Percentiles rank a stretch among this genome's conserved stretches.
Evolutionary conservation across 495 filamentous ascomycete species (phyloP).

Genomic region (Penicillium malachiteum): DNA sequence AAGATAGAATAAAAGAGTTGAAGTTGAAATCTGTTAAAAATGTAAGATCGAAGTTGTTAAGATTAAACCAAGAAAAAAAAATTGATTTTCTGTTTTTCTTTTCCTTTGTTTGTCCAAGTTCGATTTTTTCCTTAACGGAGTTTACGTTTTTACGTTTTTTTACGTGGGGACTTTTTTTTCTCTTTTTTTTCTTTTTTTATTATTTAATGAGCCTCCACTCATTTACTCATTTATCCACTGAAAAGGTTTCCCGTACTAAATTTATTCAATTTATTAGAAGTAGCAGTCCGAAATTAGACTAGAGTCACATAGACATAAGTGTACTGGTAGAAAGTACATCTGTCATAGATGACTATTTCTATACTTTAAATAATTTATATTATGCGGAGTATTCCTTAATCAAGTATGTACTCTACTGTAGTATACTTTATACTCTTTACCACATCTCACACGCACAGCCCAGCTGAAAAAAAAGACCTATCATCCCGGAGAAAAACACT

Average conservation of each 20-base stretch:
- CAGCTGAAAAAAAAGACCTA: conserved; percentile 9
- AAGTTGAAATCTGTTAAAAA: too few relatives aligned
- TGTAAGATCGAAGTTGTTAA: not conserved
- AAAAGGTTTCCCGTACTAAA: conserved; percentile 4
- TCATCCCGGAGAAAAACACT: not conserved
- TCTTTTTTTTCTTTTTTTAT: conserved; percentile 15
- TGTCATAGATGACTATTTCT: not conserved
- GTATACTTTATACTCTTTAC: too few relatives aligned
- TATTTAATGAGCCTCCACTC: conserved; percentile 26
- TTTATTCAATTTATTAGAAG: too few relatives aligned
- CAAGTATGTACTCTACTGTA: too few relatives aligned
- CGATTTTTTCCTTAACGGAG: conserved; percentile 4
- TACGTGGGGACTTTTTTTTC: conserved; percentile 19
- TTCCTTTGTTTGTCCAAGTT: conserved; percentile 43
- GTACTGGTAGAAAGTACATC: too few relatives aligned
- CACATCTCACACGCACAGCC: not conserved
- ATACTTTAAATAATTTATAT: not conserved
- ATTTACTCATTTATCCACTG: conserved; percentile 29
- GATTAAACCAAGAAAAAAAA: too few relatives aligned
- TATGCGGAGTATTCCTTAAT: not conserved
- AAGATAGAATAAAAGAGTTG: too few relatives aligned
- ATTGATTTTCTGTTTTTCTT: conserved; percentile 35
- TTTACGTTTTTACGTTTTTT: conserved; percentile 14
- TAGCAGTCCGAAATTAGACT: not conserved
- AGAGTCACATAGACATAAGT: too few relatives aligned